Base-by-base conservation (phyloP, 495 filamentous ascomycete species). In the Neurospora africana region DNA sequence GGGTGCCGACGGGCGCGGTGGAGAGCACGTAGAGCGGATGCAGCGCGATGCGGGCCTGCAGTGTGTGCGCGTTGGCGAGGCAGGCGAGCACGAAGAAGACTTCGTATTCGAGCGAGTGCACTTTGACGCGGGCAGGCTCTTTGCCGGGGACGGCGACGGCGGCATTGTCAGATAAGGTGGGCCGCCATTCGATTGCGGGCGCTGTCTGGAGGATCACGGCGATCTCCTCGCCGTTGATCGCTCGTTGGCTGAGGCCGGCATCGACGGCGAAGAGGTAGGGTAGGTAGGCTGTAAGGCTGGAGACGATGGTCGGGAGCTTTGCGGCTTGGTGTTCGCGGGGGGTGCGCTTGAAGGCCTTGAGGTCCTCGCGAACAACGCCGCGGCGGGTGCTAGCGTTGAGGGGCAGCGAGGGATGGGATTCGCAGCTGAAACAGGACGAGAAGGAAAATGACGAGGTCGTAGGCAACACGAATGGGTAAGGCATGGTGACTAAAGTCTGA, bases 371-470 rank as follows among this genome's bases (percentile, higher is more conserved):
- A 17, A 95, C 85, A 15, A 93, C 88, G 75, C 91, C 91, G 58
- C 95, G 92, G 74, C 90, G 86, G 17, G 92, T 93, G 53, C 92
- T 91, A 3, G 92, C 89, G 27, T 88, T 85, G 69, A 93, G 85
- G 11, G 92, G 92, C 13, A 97, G 87, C 0, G 94, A 94, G 8
- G 94, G 93, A 78, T 97, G 94, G 3, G 91, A 91, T 69, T 87
- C 84, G 70, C 89, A 91, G 70, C 78, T 83, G 76, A 94, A 89
- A 82, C 85, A 89, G 23, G 88, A 83, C 10, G 92, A 89, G 78
- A 97, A 95, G 43, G 90, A 90, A 75, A 94, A 88, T 58, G 89
- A 85, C 3, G 92, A 95, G 30, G 94, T 97, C 27, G 93, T 97
- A 4, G 94, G 92, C 43, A 97, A 87, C 39, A 85, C 83, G 76